Conservation (phyloP, 257 asterid species). For the Pogostemon cablin region DNA sequence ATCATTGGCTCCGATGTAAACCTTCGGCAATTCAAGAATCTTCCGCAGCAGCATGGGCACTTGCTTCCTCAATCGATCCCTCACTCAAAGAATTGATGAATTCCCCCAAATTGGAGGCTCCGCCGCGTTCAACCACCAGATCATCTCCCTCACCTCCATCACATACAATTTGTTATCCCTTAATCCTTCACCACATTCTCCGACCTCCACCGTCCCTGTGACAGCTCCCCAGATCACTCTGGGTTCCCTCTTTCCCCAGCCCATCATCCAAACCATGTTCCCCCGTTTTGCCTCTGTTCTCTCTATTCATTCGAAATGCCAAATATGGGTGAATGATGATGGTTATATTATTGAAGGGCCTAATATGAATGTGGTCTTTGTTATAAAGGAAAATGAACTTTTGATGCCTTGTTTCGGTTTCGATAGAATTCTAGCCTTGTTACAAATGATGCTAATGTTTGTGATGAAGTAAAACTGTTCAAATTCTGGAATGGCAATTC, state of each 20-base stretch:
- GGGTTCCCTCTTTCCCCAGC: constrained; percentile 58
- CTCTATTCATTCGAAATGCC: too few relatives aligned
- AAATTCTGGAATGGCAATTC: constrained; percentile 56
- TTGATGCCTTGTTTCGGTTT: too few relatives aligned
- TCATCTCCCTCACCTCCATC: constrained; percentile 93
- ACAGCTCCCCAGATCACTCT: constrained; percentile 61
- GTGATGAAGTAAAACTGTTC: too few relatives aligned
- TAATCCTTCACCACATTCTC: constrained; percentile 45
- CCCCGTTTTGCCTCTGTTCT: not conserved
- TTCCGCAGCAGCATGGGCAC: too few relatives aligned
- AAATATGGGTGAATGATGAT: constrained; percentile 29
- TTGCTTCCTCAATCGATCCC: too few relatives aligned
- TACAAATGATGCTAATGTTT: too few relatives aligned
- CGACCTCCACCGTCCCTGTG: constrained; percentile 32
- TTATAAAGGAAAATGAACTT: too few relatives aligned
- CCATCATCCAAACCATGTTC: constrained; percentile 57
- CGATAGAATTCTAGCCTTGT: constrained; percentile 67
- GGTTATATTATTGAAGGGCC: too few relatives aligned
- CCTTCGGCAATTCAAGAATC: too few relatives aligned
- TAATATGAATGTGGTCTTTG: too few relatives aligned
- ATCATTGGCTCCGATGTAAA: too few relatives aligned
- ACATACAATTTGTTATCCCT: constrained; percentile 80
- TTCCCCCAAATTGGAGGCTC: constrained; percentile 76
- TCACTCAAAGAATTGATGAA: constrained; percentile 37
- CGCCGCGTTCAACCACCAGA: constrained; percentile 81